phyloP scores from a whole-genome alignment of 2,329 filamentous ascomycete genomes.

The Diaporthe citrichinensis region DNA sequence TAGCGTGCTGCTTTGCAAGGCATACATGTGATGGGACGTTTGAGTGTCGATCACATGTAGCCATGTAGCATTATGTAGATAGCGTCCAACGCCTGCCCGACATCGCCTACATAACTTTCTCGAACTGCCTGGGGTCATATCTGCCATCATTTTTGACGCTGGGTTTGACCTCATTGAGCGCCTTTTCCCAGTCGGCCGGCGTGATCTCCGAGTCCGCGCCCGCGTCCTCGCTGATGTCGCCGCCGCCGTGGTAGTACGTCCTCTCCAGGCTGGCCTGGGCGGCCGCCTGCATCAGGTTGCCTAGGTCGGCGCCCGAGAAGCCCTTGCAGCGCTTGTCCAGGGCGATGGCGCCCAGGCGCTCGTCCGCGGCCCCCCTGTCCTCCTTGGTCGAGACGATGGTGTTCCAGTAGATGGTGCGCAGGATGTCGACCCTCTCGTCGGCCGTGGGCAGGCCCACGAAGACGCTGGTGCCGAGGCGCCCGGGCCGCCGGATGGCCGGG shows the following conservation, averaged over 20 bases:
- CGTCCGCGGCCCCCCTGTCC: slow-evolving; percentile 6
- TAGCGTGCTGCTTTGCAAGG: neutral
- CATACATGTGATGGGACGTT: neutral
- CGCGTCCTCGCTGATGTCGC: slow-evolving; percentile 39
- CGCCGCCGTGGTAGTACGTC: slow-evolving; percentile 43
- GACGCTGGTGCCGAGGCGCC: slow-evolving; percentile 87
- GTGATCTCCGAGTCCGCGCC: slow-evolving; percentile 53
- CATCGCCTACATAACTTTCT: slow-evolving; percentile 16
- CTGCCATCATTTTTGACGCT: slow-evolving; percentile 64
- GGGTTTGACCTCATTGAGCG: slow-evolving; percentile 62
- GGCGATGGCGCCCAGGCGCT: slow-evolving; percentile 73
- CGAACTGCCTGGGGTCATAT: slow-evolving; percentile 51
- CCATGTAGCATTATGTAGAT: neutral
- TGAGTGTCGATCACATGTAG: neutral
- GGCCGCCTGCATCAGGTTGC: slow-evolving; percentile 62
- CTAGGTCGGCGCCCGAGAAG: slow-evolving; percentile 80
- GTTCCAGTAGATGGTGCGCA: slow-evolving; percentile 75
- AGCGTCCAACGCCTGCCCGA: no score
- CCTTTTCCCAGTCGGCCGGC: slow-evolving; percentile 66
- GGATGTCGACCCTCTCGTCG: slow-evolving; percentile 84
- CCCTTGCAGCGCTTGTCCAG: slow-evolving; percentile 76
- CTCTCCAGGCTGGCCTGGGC: slow-evolving; percentile 56
- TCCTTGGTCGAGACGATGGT: slow-evolving; percentile 63
- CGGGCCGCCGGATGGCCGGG: slow-evolving; percentile 92
- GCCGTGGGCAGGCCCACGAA: slow-evolving; percentile 89